Base-by-base conservation (phyloP, 129 eudicot species). In the Escallonia herrerae region DNA sequence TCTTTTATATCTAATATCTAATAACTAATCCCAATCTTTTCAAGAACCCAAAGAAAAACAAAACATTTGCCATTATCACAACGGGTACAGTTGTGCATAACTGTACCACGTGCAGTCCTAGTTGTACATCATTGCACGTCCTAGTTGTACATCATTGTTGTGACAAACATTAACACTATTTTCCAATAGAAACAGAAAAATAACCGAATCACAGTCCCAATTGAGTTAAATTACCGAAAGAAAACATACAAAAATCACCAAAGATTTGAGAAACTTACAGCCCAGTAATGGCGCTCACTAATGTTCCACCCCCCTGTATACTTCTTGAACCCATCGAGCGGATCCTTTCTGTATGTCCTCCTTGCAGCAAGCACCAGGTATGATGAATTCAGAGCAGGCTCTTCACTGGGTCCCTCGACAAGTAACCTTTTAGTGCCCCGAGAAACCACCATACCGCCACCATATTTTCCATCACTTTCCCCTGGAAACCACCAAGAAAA, bases 231-330 rank as follows among this genome's bases (percentile, higher is more conserved):
- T 22, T 22, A 22, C 33, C 33, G 33, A 22, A 22, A 22, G 33
- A 22, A 22, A 22, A 22, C 33, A 22, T 22, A 22, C 33, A 22
- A 22, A 50, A 56, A 55, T 33, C 10, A 15, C 14, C 6, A 2
- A n/a, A 46, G n/a, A 12, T 55, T 22, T 12, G 57, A 47, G 47
- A 51, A 56, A 81, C 96, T 78, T 81, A 90, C 97, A 79, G 89
- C 91, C 97, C 95, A 90, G 81, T 90, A 90, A 79, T 81, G 95
- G 64, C 63, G 65, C 53, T 90, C 85, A 60, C 95, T 90, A 5
- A 90, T 90, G 64, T 90, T 90, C 89, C 89, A 90, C 4, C 97
- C 97, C 44, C 97, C 95, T 10, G 68, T 71, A 60, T 86, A 90
- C 50, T 62, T 81, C 15, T 81, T 77, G 59, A 90, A 81, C 65